Evolutionary conservation across 345 rosid genomes (phyloP).

Genomic region (Eucalyptus shirleyi): DNA sequence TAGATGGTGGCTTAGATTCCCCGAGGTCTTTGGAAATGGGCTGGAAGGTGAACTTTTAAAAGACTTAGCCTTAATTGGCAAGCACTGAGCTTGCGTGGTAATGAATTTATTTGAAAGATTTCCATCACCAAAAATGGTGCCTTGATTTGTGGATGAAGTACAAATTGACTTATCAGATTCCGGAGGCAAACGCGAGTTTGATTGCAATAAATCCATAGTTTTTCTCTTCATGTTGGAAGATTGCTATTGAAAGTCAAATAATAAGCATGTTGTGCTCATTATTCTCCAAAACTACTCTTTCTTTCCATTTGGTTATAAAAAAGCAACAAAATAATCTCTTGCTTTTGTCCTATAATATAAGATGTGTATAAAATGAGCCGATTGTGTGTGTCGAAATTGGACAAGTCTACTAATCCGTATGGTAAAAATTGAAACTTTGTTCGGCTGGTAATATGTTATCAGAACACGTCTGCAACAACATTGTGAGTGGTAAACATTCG

Average conservation of each 20-base stretch:
- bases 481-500: too few relatives aligned
- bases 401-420: fast-evolving
- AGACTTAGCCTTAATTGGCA: neutral
- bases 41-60: neutral
- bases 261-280: neutral
- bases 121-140: too few relatives aligned
- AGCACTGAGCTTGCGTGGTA: neutral
- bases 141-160: neutral
- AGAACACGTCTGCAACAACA: fast-evolving
- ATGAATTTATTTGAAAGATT: neutral
- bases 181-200: fast-evolving
- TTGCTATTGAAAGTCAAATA: neutral
- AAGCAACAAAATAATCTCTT: too few relatives aligned
- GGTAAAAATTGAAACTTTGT: too few relatives aligned
- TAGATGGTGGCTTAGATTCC: neutral
- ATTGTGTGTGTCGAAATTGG: neutral
- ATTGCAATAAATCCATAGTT: neutral
- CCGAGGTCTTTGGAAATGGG: neutral
- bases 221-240: neutral
- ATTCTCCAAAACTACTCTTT: neutral
- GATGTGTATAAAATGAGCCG: too few relatives aligned
- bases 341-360: too few relatives aligned
- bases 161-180: neutral
- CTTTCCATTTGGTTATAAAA: neutral
- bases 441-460: neutral